Evolutionary conservation across 768 basidiomycete genomes (phyloP).

Genomic region (Agaricus subrufescens): DNA sequence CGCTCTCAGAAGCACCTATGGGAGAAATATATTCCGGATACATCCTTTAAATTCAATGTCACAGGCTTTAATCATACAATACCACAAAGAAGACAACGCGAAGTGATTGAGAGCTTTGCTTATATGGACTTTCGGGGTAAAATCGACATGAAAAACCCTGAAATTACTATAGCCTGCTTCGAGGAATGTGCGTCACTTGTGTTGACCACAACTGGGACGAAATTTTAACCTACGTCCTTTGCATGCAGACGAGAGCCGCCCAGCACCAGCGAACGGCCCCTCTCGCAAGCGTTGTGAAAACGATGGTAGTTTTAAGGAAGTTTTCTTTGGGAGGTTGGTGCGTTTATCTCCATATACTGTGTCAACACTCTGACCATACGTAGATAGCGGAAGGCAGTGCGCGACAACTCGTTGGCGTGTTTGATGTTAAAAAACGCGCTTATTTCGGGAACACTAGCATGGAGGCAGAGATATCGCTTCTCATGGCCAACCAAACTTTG

Average conservation of each 20-base stretch:
- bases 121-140: slow-evolving; percentile 83
- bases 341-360: slow-evolving; percentile 20
- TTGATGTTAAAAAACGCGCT: slow-evolving; percentile 83
- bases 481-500: slow-evolving; percentile 96
- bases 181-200: slow-evolving; percentile 72
- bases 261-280: slow-evolving; percentile 22
- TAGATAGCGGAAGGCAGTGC: slow-evolving; percentile 62
- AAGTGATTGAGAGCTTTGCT: slow-evolving; percentile 72
- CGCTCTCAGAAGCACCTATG: slow-evolving; percentile 41
- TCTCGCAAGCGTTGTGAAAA: slow-evolving; percentile 48
- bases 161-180: slow-evolving; percentile 67
- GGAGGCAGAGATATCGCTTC: slow-evolving; percentile 91
- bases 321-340: slow-evolving; percentile 88
- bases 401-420: slow-evolving; percentile 60
- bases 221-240: neutral
- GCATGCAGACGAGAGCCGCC: slow-evolving; percentile 42
- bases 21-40: slow-evolving; percentile 54
- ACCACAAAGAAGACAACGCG: slow-evolving; percentile 56
- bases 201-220: neutral
- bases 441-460: slow-evolving; percentile 98
- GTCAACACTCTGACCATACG: neutral
- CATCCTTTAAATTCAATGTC: slow-evolving; percentile 79
- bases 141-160: slow-evolving; percentile 78
- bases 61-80: slow-evolving; percentile 73
- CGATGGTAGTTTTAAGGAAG: slow-evolving; percentile 63